Conservation (phyloP, 2,329 filamentous ascomycete genomes). For the Alternaria gaisen region DNA sequence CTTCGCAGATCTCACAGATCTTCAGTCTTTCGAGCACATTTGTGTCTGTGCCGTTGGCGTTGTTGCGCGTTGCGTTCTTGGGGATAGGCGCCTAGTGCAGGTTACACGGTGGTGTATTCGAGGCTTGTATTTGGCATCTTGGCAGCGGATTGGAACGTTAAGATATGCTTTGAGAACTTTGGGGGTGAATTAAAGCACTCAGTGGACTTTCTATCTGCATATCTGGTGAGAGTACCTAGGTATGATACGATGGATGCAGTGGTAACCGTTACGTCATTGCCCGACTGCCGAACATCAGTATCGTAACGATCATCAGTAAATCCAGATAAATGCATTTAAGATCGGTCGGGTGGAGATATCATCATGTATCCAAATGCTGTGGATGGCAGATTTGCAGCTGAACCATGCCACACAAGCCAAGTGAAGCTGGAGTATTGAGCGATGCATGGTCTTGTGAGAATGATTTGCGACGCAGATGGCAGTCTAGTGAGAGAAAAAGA, state of each 20-base stretch:
- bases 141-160: background rate
- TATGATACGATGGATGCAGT: background rate
- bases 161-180: background rate
- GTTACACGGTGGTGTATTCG: background rate
- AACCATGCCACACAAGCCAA: background rate
- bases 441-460: background rate
- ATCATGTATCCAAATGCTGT: background rate
- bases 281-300: background rate
- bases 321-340: background rate
- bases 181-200: too few relatives aligned
- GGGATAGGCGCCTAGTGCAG: background rate
- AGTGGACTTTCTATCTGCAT: background rate
- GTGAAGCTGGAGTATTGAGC: background rate
- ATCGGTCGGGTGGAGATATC: background rate
- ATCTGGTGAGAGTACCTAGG: accelerated
- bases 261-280: background rate
- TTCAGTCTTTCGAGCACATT: background rate
- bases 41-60: background rate
- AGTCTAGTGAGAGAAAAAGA: background rate
- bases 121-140: conserved; percentile 1
- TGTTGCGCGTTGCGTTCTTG: background rate
- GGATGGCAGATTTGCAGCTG: background rate
- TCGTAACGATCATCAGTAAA: background rate
- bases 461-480: background rate
- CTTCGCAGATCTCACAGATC: background rate